These are phyloP conservation scores for Daldinia sp. DNA, from an alignment of 2,329 filamentous ascomycete genomes.

Conservation along the genomic window DNA sequence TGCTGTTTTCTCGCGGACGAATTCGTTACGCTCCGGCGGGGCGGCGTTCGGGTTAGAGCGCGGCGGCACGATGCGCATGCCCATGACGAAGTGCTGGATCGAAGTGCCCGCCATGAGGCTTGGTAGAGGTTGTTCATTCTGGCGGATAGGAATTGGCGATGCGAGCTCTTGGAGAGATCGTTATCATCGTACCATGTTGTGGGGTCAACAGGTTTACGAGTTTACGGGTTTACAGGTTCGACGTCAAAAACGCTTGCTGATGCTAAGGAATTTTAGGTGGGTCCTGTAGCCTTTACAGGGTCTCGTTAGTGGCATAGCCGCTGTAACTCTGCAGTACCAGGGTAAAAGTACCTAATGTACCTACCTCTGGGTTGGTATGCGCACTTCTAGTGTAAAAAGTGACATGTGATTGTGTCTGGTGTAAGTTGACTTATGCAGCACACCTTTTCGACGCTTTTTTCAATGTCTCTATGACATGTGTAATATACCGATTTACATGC, in stretches of 20 bases:
- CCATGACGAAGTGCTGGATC: constrained; percentile 38
- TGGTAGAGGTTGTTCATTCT: constrained; percentile 54
- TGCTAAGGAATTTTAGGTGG: constrained; percentile 28
- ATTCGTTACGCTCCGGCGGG: constrained; percentile 41
- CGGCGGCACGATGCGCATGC: constrained; percentile 46
- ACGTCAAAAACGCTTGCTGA: constrained; percentile 6
- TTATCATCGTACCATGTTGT: constrained; percentile 29
- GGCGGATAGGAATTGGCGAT: constrained; percentile 6
- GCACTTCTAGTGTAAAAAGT: neutral
- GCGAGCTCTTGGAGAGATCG: neutral
- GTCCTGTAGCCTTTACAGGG: constrained; percentile 35
- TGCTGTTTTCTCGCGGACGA: constrained; percentile 41
- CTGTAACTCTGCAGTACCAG: constrained; percentile 11
- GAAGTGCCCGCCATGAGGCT: constrained; percentile 47
- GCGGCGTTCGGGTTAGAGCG: constrained; percentile 32
- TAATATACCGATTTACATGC: neutral
- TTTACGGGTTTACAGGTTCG: too few species aligned
- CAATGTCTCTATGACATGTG: too few species aligned
- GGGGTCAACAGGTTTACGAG: constrained; percentile 19
- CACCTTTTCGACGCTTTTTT: too few species aligned
- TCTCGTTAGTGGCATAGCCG: constrained; percentile 8
- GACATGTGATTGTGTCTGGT: neutral
- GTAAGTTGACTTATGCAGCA: neutral
- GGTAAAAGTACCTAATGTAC: neutral
- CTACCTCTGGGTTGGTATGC: too few species aligned